Conservation (phyloP, 345 rosid genomes). For the Populus nigra region DNA sequence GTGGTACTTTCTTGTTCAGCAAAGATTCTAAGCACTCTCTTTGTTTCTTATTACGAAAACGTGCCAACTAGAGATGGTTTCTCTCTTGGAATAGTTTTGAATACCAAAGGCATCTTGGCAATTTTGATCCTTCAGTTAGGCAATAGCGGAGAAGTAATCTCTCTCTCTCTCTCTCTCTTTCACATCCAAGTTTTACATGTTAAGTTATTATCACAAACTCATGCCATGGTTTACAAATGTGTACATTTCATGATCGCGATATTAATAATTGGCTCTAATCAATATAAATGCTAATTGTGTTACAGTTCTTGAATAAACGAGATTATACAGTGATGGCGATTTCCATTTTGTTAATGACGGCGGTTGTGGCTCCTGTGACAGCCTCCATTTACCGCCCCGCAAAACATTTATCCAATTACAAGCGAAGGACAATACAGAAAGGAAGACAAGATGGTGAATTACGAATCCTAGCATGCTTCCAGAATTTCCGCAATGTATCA, state of each 20-base stretch:
- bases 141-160: constrained; percentile 24
- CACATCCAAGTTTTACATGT: neutral
- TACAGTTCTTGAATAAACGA: constrained; percentile 37
- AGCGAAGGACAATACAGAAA: constrained; percentile 44
- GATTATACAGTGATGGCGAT: constrained; percentile 43
- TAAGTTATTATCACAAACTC: too few relatives aligned
- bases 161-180: too few relatives aligned
- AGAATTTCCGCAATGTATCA: constrained; percentile 31
- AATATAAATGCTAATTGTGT: neutral
- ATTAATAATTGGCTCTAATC: neutral
- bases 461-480: constrained; percentile 54
- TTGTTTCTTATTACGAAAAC: neutral
- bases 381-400: constrained; percentile 34
- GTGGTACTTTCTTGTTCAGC: neutral
- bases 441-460: constrained; percentile 39
- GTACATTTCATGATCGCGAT: neutral
- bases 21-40: constrained; percentile 4
- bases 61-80: constrained; percentile 9
- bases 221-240: neutral
- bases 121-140: constrained; percentile 39
- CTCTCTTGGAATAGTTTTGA: constrained; percentile 20
- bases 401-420: constrained; percentile 22
- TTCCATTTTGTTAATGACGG: constrained; percentile 43
- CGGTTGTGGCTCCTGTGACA: constrained; percentile 27
- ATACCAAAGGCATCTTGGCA: constrained; percentile 26